These are phyloP conservation scores for Lasiosphaeris hirsuta DNA, from an alignment of 495 filamentous ascomycete species.

Conservation along the genomic window DNA sequence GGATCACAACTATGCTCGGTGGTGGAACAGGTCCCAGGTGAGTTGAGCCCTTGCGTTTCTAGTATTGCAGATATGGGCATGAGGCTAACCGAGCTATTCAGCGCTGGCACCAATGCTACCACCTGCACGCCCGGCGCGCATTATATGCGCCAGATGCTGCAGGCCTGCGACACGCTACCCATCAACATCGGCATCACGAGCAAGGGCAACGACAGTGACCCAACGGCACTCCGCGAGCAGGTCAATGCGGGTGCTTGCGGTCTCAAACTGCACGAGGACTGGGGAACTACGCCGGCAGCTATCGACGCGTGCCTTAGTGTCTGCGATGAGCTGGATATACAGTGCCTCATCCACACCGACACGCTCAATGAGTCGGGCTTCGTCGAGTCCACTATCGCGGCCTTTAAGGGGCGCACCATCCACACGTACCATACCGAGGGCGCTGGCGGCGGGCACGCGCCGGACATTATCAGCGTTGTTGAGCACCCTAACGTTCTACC, in stretches of 20 bases:
- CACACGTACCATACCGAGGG: constrained; percentile 99
- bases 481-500: constrained; percentile 91
- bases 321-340: constrained; percentile 88
- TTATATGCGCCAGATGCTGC: constrained; percentile 89
- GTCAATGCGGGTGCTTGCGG: constrained; percentile 81
- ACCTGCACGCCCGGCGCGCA: constrained; percentile 88
- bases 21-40: constrained; percentile 88
- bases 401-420: constrained; percentile 87
- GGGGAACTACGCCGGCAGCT: constrained; percentile 88
- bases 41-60: constrained; percentile 6
- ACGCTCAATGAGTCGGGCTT: constrained; percentile 97
- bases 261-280: constrained; percentile 96
- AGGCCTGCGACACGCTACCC: constrained; percentile 81
- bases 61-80: background rate
- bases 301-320: constrained; percentile 87
- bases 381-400: constrained; percentile 84
- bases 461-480: constrained; percentile 94
- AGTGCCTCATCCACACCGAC: constrained; percentile 96
- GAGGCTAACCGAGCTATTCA: constrained; percentile 31
- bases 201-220: constrained; percentile 89
- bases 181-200: constrained; percentile 93
- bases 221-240: constrained; percentile 72
- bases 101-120: constrained; percentile 90
- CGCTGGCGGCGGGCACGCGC: constrained; percentile 92
- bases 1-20: constrained; percentile 88